Evolutionary conservation across 495 filamentous ascomycete species (phyloP), one percentile per base, ranked within the genome.

Genomic region (Astrothelium subdiscretum): DNA sequence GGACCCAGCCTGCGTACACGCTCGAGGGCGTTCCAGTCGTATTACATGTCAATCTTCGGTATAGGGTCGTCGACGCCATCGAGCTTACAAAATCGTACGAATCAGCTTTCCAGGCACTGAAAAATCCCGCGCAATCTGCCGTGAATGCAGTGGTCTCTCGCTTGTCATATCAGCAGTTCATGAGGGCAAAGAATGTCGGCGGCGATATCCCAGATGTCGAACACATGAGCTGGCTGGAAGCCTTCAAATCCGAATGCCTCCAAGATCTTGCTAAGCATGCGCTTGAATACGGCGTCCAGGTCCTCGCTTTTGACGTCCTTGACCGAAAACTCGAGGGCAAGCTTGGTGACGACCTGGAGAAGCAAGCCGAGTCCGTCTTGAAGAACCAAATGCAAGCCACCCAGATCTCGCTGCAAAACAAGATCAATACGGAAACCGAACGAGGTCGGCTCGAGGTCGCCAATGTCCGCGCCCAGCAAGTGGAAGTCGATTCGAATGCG

Each of bases 301-400:
- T 54, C 0, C 48, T 54, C 2, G 48, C 48, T 10, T 54, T 54
- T 29, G 48, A 54, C 20, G 48, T 54, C 6, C 48, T 54, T 0
- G 48, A 54, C 2, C 12, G 48, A 29, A 26, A 24, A 4, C 24
- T 54, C 12, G 48, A 54, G 20, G 48, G 48, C 24, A 54, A 95
- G 79, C 68, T 87, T 85, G 66, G 82, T 82, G 61, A 95, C 82
- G 2, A 87, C 79, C 73, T 86, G 87, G 80, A 92, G 92, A 2
- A 92, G 77, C 62, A 85, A 78, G 31, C 86, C 80, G 48, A 54
- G 24, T 54, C 48, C 3, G 48, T 54, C 6, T 24, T 54, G 22
- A 54, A 54, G 48, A 54, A 54, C 24, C 48, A 54, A 15, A 54
- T 54, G 48, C 48, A 54, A 29, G 48, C 48, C 6, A 54, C 48